Conservation (phyloP, 257 asterid genomes). For the Solanum raphanifolium region DNA sequence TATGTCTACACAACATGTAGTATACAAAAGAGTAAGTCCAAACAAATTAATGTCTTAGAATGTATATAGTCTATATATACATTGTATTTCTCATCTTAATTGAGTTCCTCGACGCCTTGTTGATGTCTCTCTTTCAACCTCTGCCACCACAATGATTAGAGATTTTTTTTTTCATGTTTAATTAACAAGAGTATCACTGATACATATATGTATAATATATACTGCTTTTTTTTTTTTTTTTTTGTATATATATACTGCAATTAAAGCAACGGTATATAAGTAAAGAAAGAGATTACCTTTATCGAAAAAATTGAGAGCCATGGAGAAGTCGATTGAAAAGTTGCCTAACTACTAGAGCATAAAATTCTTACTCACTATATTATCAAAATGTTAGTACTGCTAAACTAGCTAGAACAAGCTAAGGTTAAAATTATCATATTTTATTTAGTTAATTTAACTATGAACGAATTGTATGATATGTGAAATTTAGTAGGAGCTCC, state of each 20-base stretch:
- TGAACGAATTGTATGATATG: background rate
- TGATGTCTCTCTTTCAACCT: background rate
- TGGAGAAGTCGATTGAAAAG: background rate
- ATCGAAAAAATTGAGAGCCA: background rate
- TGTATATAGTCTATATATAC: background rate
- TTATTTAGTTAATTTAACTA: background rate
- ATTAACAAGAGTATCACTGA: background rate
- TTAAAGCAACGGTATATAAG: background rate
- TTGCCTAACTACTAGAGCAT: background rate
- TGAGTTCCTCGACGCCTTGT: background rate
- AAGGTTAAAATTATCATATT: background rate
- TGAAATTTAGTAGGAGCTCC: conserved; percentile 29
- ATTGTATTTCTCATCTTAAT: background rate
- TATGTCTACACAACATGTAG: background rate
- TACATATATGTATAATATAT: background rate
- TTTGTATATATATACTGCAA: background rate
- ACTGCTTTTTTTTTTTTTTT: background rate
- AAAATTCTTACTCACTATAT: background rate
- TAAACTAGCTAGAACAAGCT: background rate
- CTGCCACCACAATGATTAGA: background rate
- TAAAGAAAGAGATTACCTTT: background rate
- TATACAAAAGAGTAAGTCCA: background rate
- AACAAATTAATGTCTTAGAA: background rate
- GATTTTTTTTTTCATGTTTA: background rate
- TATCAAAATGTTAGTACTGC: background rate